A percentile compares a stretch with the other conserved stretches of the same genome.
phyloP scores from a whole-genome alignment of 495 filamentous ascomycete species.

The Aspergillus wentii region DNA sequence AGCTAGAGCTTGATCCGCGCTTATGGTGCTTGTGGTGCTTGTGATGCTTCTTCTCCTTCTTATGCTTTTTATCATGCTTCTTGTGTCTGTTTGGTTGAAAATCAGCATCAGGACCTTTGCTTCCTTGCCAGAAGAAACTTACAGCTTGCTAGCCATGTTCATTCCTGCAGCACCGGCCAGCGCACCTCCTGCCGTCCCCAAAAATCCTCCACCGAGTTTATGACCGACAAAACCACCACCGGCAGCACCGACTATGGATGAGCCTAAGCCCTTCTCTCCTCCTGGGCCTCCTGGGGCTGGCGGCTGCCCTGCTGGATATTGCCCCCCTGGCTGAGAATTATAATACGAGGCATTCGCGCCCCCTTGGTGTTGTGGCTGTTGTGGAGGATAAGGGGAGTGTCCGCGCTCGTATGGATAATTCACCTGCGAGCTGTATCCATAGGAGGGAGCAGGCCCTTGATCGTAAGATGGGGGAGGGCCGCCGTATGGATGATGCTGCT shows the following conservation, averaged over 20 bases:
- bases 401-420: slow-evolving; percentile 18
- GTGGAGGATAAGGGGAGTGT: slow-evolving; percentile 29
- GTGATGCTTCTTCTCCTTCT: slow-evolving; percentile 25
- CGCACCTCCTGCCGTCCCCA: slow-evolving; percentile 39
- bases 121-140: slow-evolving; percentile 8
- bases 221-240: slow-evolving; percentile 40
- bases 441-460: slow-evolving; percentile 14
- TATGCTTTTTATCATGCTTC: slow-evolving; percentile 28
- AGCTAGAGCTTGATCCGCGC: slow-evolving; percentile 23
- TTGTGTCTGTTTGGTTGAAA: slow-evolving; percentile 13
- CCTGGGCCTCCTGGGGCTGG: slow-evolving; percentile 16
- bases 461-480: slow-evolving; percentile 15
- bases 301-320: slow-evolving; percentile 11
- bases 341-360: slow-evolving; percentile 23
- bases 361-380: slow-evolving; percentile 21
- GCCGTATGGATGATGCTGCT: slow-evolving; percentile 18
- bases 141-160: slow-evolving; percentile 35
- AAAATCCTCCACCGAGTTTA: slow-evolving; percentile 35
- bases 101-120: slow-evolving; percentile 10
- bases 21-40: slow-evolving; percentile 25
- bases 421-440: slow-evolving; percentile 12
- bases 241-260: slow-evolving; percentile 35
- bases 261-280: slow-evolving; percentile 40
- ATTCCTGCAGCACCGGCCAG: slow-evolving; percentile 40
- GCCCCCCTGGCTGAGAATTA: slow-evolving; percentile 5